These are phyloP conservation scores for Gyromitra esculenta DNA, from an alignment of 2,329 filamentous ascomycete genomes.

Conservation along the genomic window DNA sequence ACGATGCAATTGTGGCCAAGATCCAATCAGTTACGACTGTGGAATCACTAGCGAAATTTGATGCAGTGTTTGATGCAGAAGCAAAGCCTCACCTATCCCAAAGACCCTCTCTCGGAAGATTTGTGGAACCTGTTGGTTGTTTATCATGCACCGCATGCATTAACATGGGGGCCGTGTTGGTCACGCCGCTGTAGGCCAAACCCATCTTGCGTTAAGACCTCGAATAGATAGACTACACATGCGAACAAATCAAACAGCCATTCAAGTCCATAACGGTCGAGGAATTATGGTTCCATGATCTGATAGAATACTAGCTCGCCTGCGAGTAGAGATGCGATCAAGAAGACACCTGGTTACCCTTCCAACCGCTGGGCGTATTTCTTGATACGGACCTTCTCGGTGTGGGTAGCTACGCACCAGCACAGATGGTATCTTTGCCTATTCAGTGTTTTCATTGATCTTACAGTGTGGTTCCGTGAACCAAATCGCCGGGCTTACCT, in stretches of 20 bases:
- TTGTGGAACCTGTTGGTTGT: conserved; percentile 27
- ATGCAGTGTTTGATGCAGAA: not conserved
- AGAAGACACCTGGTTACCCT: not conserved
- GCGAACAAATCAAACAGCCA: not conserved
- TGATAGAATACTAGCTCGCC: not conserved
- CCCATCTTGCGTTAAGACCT: too few relatives aligned
- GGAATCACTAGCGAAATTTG: conserved; percentile 23
- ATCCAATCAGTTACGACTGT: conserved; percentile 29
- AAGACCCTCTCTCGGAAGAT: conserved; percentile 4
- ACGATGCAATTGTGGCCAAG: not conserved
- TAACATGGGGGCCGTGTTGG: conserved; percentile 37
- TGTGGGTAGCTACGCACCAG: not conserved
- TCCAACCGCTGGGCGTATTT: not conserved
- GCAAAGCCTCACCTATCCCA: conserved; percentile 10
- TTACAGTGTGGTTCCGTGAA: conserved; percentile 21
- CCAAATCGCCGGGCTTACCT: conserved; percentile 44
- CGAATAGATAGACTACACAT: not conserved
- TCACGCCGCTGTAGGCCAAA: conserved; percentile 13
- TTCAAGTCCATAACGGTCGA: not conserved
- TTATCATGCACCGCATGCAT: conserved; percentile 36
- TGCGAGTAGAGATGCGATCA: not conserved
- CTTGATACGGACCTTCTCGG: not conserved
- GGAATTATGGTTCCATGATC: not conserved
- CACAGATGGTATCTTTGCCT: not conserved
- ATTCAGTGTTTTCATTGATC: not conserved